Conservation (phyloP, 257 asterid species). For the Solanum bukasovii region DNA sequence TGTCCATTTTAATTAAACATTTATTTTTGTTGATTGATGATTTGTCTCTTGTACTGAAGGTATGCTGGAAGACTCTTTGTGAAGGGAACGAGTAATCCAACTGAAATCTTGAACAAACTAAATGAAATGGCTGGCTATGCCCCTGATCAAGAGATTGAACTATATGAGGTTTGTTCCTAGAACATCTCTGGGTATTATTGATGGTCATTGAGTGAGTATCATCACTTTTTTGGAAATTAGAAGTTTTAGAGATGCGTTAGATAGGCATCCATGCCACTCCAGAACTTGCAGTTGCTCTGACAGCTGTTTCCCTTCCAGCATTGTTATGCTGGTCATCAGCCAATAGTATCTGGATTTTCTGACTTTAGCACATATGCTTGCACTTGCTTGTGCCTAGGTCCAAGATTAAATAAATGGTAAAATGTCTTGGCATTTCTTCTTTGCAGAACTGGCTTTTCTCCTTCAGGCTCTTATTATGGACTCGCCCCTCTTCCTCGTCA, state of each 20-base stretch:
- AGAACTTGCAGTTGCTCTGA: neutral
- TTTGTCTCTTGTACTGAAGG: constrained; percentile 23
- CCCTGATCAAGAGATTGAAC: constrained; percentile 81
- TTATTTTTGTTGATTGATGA: neutral
- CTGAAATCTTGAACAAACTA: constrained; percentile 51
- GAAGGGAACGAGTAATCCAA: constrained; percentile 61
- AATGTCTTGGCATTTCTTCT: neutral
- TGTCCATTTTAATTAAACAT: constrained; percentile 6
- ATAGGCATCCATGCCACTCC: neutral
- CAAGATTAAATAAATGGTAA: neutral
- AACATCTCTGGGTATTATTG: neutral
- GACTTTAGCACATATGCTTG: neutral
- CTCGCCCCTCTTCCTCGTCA: neutral
- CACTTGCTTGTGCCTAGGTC: neutral
- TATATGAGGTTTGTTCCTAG: constrained; percentile 62
- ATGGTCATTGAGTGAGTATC: neutral
- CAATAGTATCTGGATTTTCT: neutral
- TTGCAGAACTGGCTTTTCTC: neutral
- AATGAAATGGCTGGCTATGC: constrained; percentile 88
- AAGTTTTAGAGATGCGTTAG: neutral
- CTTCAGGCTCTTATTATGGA: neutral
- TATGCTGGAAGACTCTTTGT: constrained; percentile 79
- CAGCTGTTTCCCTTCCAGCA: neutral
- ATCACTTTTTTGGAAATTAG: neutral
- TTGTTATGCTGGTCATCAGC: neutral